Evolutionary conservation across 2,329 filamentous ascomycete genomes (phyloP).

Genomic region (Claviceps capensis): DNA sequence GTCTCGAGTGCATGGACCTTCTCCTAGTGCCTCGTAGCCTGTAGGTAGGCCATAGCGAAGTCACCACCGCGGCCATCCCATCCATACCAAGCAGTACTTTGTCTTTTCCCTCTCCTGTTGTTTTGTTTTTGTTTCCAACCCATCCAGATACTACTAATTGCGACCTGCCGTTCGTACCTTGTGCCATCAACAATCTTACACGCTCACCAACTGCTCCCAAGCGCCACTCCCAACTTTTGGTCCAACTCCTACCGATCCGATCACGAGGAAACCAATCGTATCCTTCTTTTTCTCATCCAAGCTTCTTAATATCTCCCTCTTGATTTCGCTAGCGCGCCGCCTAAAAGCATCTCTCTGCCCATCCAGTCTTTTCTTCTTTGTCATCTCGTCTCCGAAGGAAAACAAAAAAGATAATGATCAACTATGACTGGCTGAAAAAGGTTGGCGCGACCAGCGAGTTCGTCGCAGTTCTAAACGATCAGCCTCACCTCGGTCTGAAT

Average conservation of each 20-base stretch:
- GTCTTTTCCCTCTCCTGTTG: not conserved
- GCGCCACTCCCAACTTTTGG: too few relatives aligned
- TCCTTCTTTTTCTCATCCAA: too few relatives aligned
- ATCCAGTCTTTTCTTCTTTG: too few relatives aligned
- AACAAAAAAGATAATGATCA: conserved; percentile 23
- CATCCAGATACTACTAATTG: not conserved
- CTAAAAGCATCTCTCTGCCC: too few relatives aligned
- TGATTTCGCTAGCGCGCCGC: too few relatives aligned
- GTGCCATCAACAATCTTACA: too few relatives aligned
- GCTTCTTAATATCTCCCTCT: too few relatives aligned
- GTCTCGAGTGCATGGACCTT: conserved; percentile 5
- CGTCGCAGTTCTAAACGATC: conserved; percentile 46
- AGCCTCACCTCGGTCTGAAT: conserved; percentile 44
- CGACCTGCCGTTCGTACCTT: too few relatives aligned
- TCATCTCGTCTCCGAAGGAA: too few relatives aligned
- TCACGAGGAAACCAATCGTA: too few relatives aligned
- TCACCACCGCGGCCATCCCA: not conserved
- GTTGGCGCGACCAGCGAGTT: conserved; percentile 45
- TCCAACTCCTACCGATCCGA: too few relatives aligned
- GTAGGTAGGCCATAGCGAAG: not conserved
- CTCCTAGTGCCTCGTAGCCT: not conserved
- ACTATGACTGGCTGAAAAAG: conserved; percentile 42
- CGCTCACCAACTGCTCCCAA: too few relatives aligned
- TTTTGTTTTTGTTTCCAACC: not conserved
- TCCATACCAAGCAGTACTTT: not conserved